Evolutionary conservation across 2,329 filamentous ascomycete genomes (phyloP).

Genomic region (Plectosphaerella sp.): DNA sequence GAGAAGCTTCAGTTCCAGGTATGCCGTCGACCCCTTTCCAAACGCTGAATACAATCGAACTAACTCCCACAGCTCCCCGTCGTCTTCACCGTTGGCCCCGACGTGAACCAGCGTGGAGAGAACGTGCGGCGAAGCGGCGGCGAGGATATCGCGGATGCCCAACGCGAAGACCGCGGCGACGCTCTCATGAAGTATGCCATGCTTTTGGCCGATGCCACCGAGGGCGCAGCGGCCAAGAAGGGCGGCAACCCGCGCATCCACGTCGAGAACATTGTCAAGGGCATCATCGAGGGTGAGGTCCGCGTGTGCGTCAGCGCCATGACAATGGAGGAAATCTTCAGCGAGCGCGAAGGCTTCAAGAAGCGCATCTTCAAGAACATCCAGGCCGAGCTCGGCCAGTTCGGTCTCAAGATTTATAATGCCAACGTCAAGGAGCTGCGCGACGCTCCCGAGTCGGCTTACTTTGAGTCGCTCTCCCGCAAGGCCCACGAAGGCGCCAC

Average conservation of each 20-base stretch:
- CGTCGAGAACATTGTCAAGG: slow-evolving; percentile 81
- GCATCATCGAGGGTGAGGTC: slow-evolving; percentile 86
- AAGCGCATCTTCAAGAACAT: slow-evolving; percentile 70
- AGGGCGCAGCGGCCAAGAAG: slow-evolving; percentile 22
- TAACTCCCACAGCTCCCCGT: slow-evolving; percentile 55
- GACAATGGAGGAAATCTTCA: slow-evolving; percentile 92
- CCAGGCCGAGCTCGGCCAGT: slow-evolving; percentile 74
- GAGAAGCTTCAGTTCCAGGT: slow-evolving; percentile 76
- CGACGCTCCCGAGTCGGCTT: slow-evolving; percentile 75
- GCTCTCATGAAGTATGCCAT: slow-evolving; percentile 79
- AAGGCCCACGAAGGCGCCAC: slow-evolving; percentile 83
- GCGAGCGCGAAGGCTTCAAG: slow-evolving; percentile 73
- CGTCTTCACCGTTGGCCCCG: slow-evolving; percentile 81
- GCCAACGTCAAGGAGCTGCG: slow-evolving; percentile 83
- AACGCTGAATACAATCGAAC: no score
- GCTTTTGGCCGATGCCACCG: slow-evolving; percentile 68
- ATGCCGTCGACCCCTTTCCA: neutral
- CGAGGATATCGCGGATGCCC: slow-evolving; percentile 11
- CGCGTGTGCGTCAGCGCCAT: slow-evolving; percentile 78
- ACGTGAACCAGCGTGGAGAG: slow-evolving; percentile 57
- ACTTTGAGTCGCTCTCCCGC: slow-evolving; percentile 75
- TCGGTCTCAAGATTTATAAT: slow-evolving; percentile 69
- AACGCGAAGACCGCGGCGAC: slow-evolving; percentile 48
- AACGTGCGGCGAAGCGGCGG: slow-evolving; percentile 23
- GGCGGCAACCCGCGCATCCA: slow-evolving; percentile 42